Conservation (phyloP, 2,329 filamentous ascomycete species). For the Verticillium dahliae region DNA sequence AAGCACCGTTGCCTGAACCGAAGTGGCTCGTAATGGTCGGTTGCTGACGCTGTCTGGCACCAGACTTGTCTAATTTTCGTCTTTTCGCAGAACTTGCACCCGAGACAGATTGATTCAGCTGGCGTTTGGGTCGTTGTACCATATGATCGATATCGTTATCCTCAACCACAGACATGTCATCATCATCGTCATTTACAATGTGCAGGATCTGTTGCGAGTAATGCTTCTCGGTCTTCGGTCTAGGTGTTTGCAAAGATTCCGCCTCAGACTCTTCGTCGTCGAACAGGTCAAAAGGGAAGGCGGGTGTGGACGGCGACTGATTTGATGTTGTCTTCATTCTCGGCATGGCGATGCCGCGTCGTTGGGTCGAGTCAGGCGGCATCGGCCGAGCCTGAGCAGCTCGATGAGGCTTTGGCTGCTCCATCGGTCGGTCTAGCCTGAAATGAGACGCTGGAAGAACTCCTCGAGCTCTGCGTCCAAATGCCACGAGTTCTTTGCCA, state of each 20-base stretch:
- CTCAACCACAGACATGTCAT: slow-evolving; percentile 35
- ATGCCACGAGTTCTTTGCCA: slow-evolving; percentile 32
- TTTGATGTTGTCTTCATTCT: slow-evolving; percentile 22
- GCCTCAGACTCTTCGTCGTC: slow-evolving; percentile 43
- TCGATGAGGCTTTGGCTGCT: slow-evolving; percentile 19
- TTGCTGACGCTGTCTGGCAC: slow-evolving; percentile 17
- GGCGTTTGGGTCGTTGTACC: slow-evolving; percentile 35
- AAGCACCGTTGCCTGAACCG: not conserved
- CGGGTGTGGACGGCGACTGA: not conserved
- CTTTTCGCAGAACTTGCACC: slow-evolving; percentile 16
- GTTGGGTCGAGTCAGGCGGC: slow-evolving; percentile 30
- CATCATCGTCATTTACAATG: slow-evolving; percentile 11
- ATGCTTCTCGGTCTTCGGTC: slow-evolving; percentile 6
- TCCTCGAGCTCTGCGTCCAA: slow-evolving; percentile 45
- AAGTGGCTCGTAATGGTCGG: slow-evolving; percentile 24
- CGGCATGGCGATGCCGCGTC: slow-evolving; percentile 44
- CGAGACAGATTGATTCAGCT: slow-evolving; percentile 20
- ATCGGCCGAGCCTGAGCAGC: slow-evolving; percentile 18
- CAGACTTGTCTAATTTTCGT: slow-evolving; percentile 15
- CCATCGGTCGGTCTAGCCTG: slow-evolving; percentile 44
- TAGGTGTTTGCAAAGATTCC: slow-evolving; percentile 14
- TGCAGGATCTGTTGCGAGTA: slow-evolving; percentile 13
- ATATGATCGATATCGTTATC: slow-evolving; percentile 47
- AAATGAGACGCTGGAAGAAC: slow-evolving; percentile 64
- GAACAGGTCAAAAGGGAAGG: slow-evolving; percentile 21